Evolutionary conservation across 805 yeast species (phyloP).

Genomic region (Saccharomycopsis fodiens): DNA sequence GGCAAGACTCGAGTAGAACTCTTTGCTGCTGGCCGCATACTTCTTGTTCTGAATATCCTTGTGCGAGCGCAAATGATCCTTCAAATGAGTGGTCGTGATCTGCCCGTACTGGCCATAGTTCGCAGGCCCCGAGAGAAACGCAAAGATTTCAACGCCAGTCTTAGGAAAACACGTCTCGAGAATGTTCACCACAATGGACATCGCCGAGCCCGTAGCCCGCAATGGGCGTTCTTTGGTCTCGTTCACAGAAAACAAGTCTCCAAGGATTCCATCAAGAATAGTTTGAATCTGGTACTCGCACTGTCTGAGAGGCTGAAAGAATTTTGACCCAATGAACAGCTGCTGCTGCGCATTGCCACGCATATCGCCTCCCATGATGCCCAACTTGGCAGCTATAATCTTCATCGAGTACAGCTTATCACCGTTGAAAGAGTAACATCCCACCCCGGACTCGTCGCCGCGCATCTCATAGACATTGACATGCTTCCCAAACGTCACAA

Average conservation of each 20-base stretch:
- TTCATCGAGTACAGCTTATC: slow-evolving; percentile 40
- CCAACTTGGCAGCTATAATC: slow-evolving; percentile 39
- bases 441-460: slow-evolving; percentile 23
- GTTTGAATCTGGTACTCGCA: slow-evolving; percentile 45
- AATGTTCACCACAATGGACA: slow-evolving; percentile 39
- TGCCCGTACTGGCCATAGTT: slow-evolving; percentile 54
- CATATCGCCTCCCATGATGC: slow-evolving; percentile 30
- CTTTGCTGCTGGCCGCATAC: slow-evolving; percentile 28
- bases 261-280: slow-evolving; percentile 40
- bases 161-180: slow-evolving; percentile 34
- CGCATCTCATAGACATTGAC: slow-evolving; percentile 48
- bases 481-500: slow-evolving; percentile 52
- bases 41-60: slow-evolving; percentile 40
- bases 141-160: slow-evolving; percentile 46
- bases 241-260: slow-evolving; percentile 42
- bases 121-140: slow-evolving; percentile 58
- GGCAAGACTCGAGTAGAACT: slow-evolving; percentile 45
- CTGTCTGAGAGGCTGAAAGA: slow-evolving; percentile 39
- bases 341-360: slow-evolving; percentile 8
- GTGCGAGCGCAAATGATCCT: slow-evolving; percentile 61
- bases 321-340: slow-evolving; percentile 29
- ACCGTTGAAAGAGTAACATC: slow-evolving; percentile 48
- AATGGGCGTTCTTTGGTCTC: slow-evolving; percentile 38
- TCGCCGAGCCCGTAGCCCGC: slow-evolving; percentile 55
- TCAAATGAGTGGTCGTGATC: slow-evolving; percentile 47